These are phyloP conservation scores for Onygenales sp. DNA, from an alignment of 2,329 filamentous ascomycete genomes.

Conservation along the genomic window DNA sequence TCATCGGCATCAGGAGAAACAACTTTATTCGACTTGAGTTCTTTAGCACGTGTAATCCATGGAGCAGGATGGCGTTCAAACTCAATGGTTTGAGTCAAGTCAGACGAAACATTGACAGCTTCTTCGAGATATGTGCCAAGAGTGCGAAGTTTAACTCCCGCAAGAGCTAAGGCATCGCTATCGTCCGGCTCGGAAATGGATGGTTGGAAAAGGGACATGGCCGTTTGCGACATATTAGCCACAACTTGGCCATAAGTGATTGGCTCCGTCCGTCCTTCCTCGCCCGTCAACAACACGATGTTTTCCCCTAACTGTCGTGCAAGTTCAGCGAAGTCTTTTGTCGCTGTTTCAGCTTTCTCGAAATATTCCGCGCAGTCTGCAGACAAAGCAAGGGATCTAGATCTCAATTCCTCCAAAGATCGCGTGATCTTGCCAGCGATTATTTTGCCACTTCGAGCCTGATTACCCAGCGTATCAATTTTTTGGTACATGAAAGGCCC, in stretches of 20 bases:
- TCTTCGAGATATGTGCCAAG: conserved; percentile 58
- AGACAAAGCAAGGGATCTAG: conserved; percentile 63
- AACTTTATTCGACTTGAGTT: conserved; percentile 72
- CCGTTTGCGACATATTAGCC: conserved; percentile 41
- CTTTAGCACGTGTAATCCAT: conserved; percentile 73
- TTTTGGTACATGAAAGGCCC: conserved; percentile 59
- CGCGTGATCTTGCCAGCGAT: conserved; percentile 68
- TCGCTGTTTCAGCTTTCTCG: conserved; percentile 56
- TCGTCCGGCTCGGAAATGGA: conserved; percentile 18
- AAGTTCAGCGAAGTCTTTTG: conserved; percentile 56
- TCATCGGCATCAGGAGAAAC: conserved; percentile 76
- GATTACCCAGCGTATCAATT: conserved; percentile 60
- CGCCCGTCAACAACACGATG: conserved; percentile 56
- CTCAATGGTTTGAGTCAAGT: conserved; percentile 64
- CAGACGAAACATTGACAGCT: conserved; percentile 58
- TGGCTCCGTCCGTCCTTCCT: conserved; percentile 61
- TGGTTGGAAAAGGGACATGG: conserved; percentile 16
- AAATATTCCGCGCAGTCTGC: conserved; percentile 60
- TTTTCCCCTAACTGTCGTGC: conserved; percentile 58
- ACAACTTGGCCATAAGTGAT: conserved; percentile 60
- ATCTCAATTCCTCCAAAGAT: conserved; percentile 66
- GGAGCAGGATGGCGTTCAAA: conserved; percentile 69
- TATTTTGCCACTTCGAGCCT: conserved; percentile 76
- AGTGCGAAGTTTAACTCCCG: conserved; percentile 57
- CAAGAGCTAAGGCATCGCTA: conserved; percentile 57